Evolutionary conservation across 1,284 basidiomycete species (phyloP).

Genomic region (Uromyces viciae-fabae): DNA sequence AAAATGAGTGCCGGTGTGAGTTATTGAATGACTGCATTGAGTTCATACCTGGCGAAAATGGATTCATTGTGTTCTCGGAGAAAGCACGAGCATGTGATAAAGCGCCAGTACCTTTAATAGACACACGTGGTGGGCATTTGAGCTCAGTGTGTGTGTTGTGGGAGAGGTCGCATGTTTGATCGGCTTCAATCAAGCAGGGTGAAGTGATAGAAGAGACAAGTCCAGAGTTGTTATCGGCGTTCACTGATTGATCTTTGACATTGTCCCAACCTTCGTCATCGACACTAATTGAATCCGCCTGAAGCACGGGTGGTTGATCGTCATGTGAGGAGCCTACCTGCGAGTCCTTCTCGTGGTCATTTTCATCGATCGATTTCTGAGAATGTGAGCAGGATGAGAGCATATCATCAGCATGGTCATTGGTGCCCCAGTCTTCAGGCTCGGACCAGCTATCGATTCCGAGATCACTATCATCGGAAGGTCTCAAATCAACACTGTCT

Average conservation of each 20-base stretch:
- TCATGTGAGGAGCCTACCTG: neutral
- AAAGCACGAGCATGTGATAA: neutral
- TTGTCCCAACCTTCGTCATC: constrained; percentile 32
- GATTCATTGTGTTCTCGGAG: neutral
- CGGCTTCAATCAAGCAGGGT: neutral
- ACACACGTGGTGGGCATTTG: neutral
- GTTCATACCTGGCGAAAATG: neutral
- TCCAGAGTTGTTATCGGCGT: neutral
- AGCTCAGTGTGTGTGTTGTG: neutral
- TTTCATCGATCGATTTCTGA: neutral
- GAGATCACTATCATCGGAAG: constrained; percentile 40
- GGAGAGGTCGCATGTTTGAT: neutral
- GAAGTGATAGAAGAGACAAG: neutral
- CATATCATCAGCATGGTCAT: neutral
- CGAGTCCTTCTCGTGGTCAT: neutral
- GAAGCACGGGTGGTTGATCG: neutral
- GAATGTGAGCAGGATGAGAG: neutral
- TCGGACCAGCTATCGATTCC: constrained; percentile 39
- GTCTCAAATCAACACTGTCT: constrained; percentile 21
- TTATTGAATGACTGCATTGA: neutral
- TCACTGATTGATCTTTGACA: neutral
- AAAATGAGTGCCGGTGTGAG: neutral
- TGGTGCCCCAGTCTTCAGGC: constrained; percentile 37
- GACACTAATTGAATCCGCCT: constrained; percentile 2
- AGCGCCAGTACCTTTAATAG: too few species aligned